These are phyloP conservation scores for Amaranthus tricolor DNA, from an alignment of 179 eudicot species.

Conservation along the genomic window DNA sequence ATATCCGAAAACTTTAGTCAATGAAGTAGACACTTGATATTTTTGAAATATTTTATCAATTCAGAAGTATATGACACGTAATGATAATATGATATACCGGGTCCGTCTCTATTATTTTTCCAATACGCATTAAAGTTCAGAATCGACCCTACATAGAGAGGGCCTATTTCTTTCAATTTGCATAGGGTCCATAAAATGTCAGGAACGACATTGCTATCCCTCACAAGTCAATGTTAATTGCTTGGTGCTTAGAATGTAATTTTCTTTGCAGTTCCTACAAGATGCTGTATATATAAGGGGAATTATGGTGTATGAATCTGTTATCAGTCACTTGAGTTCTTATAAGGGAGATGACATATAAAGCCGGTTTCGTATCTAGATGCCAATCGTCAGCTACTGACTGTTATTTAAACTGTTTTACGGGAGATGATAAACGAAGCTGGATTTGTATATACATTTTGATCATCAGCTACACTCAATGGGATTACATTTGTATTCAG, in stretches of 20 bases:
- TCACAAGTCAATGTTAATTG: neutral
- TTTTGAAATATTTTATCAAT: too few species aligned
- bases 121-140: too few species aligned
- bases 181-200: too few species aligned
- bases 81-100: too few species aligned
- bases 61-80: too few species aligned
- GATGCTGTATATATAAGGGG: conserved; percentile 62
- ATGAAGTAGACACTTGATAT: too few species aligned
- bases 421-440: neutral
- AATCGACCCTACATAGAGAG: too few species aligned
- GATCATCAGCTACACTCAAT: neutral
- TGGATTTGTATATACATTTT: neutral
- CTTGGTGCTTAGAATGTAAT: neutral
- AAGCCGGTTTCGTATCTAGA: neutral
- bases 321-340: conserved; percentile 72
- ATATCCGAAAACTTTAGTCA: too few species aligned
- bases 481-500: neutral
- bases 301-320: conserved; percentile 61
- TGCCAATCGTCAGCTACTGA: neutral
- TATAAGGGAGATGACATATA: conserved; percentile 35
- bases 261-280: conserved; percentile 57
- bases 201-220: too few species aligned
- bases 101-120: too few species aligned
- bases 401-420: too few species aligned
- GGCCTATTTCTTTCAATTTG: too few species aligned